Evolutionary conservation across 179 eudicot genomes (phyloP).

Genomic region (Actinidia arguta): DNA sequence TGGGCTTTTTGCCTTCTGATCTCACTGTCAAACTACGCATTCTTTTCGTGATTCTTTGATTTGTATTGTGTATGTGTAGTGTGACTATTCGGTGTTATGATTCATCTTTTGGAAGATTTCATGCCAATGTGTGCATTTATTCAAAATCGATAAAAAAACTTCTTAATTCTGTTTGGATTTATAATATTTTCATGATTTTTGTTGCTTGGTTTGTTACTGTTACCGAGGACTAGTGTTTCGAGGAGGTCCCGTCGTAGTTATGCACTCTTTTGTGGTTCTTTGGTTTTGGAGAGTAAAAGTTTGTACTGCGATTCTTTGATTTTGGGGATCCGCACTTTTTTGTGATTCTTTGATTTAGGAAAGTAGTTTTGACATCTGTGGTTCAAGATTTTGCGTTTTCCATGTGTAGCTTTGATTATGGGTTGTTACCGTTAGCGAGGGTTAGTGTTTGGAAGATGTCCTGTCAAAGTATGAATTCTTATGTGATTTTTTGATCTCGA

Average conservation of each 20-base stretch:
- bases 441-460: no score
- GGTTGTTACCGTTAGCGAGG: no score
- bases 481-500: no score
- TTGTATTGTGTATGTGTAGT: background rate
- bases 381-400: background rate
- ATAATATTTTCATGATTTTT: background rate
- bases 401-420: background rate
- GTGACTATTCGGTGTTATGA: background rate
- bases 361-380: no score
- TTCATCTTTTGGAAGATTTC: background rate
- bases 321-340: no score
- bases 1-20: conserved; percentile 65
- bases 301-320: background rate
- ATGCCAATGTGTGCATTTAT: background rate
- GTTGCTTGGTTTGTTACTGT: background rate
- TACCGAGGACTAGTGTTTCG: no score
- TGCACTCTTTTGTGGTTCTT: background rate
- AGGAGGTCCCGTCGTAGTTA: background rate
- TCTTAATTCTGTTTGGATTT: no score
- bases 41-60: background rate
- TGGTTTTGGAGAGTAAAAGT: background rate
- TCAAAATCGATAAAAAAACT: background rate
- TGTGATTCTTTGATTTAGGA: no score
- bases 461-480: no score
- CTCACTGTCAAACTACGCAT: conserved; percentile 51